Conservation (phyloP, 2,329 filamentous ascomycete species). For the Cryphonectria carpinicola region DNA sequence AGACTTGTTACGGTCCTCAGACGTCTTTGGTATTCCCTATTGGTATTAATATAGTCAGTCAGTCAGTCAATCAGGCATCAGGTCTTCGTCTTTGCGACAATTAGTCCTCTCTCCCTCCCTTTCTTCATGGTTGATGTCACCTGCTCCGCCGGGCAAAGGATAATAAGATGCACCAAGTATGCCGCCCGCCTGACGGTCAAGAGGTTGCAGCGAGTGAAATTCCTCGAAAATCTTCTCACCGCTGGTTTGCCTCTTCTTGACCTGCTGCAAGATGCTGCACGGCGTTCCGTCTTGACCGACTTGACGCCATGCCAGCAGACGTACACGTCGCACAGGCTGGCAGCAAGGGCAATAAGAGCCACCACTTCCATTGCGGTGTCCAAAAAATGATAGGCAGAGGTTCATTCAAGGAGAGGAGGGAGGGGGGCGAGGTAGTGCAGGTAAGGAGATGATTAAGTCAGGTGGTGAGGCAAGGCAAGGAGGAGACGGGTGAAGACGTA, state of each 20-base stretch:
- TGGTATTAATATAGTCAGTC: neutral
- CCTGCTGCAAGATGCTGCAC: neutral
- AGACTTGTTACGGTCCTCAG: neutral
- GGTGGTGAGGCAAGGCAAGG: neutral
- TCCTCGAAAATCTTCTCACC: neutral
- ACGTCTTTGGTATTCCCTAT: neutral
- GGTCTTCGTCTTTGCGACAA: neutral
- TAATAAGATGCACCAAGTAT: neutral
- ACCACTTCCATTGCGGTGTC: neutral
- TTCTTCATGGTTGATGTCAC: neutral
- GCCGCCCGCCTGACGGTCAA: neutral
- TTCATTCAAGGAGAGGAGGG: neutral
- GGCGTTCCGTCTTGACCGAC: neutral
- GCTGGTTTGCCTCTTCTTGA: neutral
- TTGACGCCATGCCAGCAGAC: neutral
- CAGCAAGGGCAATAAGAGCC: neutral
- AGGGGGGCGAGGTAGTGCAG: neutral
- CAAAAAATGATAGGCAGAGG: neutral
- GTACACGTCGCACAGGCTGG: neutral
- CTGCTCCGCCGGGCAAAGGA: neutral
- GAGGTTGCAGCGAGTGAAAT: neutral
- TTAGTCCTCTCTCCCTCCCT: neutral
- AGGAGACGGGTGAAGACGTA: neutral
- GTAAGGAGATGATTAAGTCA: neutral
- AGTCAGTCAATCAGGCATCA: neutral